phyloP scores from a whole-genome alignment of 495 filamentous ascomycete species.

The Wilcoxina mikolae region DNA sequence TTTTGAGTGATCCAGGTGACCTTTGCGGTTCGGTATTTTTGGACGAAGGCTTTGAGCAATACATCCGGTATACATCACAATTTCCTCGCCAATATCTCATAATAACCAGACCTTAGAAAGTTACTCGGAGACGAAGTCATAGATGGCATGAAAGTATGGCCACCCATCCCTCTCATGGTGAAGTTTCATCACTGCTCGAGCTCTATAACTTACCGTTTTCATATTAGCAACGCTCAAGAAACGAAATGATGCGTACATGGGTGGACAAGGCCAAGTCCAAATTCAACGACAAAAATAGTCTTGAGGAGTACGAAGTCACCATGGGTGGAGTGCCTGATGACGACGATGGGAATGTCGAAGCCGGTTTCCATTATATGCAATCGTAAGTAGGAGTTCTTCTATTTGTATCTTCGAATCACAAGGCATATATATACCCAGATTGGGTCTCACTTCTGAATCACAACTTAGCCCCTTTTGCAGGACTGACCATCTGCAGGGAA shows the following conservation, averaged over 20 bases:
- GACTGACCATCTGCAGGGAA: no score
- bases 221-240: no score
- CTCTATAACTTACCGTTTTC: no score
- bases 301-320: constrained; percentile 24
- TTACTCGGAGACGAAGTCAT: constrained; percentile 55
- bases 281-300: constrained; percentile 25
- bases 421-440: no score
- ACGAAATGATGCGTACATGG: constrained; percentile 30
- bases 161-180: no score
- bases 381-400: constrained; percentile 3
- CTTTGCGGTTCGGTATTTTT: constrained; percentile 7
- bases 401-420: background rate
- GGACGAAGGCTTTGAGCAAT: constrained; percentile 51
- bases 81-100: no score
- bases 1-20: constrained; percentile 11
- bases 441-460: no score
- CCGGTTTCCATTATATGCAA: constrained; percentile 49
- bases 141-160: constrained; percentile 5
- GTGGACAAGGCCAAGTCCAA: constrained; percentile 30
- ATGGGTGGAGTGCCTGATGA: constrained; percentile 62
- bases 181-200: no score
- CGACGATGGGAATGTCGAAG: constrained; percentile 46
- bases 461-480: no score
- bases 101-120: no score
- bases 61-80: constrained; percentile 48